phyloP scores from a whole-genome alignment of 2,329 filamentous ascomycete genomes.

The Achaetomium macrosporum region DNA sequence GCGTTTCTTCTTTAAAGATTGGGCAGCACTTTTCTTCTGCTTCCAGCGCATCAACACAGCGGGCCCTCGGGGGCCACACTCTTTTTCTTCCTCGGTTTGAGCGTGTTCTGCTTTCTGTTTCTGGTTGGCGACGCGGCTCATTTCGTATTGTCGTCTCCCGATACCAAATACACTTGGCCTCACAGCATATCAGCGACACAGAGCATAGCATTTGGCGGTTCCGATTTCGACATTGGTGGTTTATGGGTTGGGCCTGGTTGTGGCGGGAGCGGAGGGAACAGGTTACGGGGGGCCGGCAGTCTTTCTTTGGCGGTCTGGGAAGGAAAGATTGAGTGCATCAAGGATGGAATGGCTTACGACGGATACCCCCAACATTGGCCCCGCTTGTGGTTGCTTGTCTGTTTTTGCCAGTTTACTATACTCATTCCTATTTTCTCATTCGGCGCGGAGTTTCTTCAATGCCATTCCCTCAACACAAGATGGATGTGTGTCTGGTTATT shows the following conservation, averaged over 20 bases:
- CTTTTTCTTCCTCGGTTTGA: conserved; percentile 5
- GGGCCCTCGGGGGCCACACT: conserved; percentile 7
- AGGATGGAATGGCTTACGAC: conserved; percentile 22
- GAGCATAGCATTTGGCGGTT: conserved; percentile 21
- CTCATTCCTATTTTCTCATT: conserved; percentile 7
- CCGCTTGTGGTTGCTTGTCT: conserved; percentile 13
- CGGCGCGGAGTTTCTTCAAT: background rate
- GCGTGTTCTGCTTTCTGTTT: conserved; percentile 12
- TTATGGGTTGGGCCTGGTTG: background rate
- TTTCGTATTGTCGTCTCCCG: conserved; percentile 13
- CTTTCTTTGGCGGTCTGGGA: conserved; percentile 15
- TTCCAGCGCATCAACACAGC: conserved; percentile 16
- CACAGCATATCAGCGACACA: conserved; percentile 22
- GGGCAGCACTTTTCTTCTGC: conserved; percentile 14
- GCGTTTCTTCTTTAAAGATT: conserved; percentile 14
- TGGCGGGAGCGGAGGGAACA: background rate
- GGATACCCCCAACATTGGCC: conserved; percentile 24
- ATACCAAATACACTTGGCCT: conserved; percentile 28
- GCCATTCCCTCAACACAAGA: too few relatives aligned
- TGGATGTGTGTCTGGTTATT: conserved; percentile 3
- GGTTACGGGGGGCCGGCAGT: background rate
- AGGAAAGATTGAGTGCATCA: conserved; percentile 22
- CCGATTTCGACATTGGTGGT: conserved; percentile 8
- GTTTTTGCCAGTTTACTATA: conserved; percentile 7
- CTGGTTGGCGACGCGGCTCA: conserved; percentile 13